Evolutionary conservation across 2,329 filamentous ascomycete species (phyloP), one percentile per base, ranked within the genome.

Genomic region (Polychaeton citri): DNA sequence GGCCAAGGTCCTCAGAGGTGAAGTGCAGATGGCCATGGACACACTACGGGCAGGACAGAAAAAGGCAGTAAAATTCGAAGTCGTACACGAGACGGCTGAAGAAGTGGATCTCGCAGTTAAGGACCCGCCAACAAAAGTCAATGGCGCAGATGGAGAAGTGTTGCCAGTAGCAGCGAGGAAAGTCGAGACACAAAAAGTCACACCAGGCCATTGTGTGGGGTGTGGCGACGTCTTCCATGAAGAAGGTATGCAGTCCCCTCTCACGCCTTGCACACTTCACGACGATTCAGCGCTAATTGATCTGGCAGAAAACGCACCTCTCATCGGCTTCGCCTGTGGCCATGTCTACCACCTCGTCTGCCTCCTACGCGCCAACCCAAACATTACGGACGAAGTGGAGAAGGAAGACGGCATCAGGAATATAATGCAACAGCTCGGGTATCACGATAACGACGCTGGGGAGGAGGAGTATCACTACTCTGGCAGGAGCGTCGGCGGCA

Each of bases 21-120:
- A 98, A 59, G 88, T 98, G 1, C 79, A 80, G 1, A 69, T 73
- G 4, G 85, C 82, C 1, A 93, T 96, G 72, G 79, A 79, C 34
- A 77, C 76, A 3, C 65, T 96, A 15, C 75, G 88, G 1, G 74
- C 68, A 10, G 86, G 88, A 0, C 83, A 92, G 55, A 76, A 79
- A 34, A 81, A 77, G 45, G 90, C 81, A 0, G 83, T 98, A 53
- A 92, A 87, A 51, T 96, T 96, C 48, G 81, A 93, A 46, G 74
- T 94, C 5, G 57, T 70, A 2, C 53, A 68, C 7, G 64, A 69
- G 35, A 43, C 44, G 12, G 51, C 51, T 17, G 51, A 48, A 6
- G 52, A 59, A 28, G 40, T 60, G 5, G 51, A 57, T 21, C 42
- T 61, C 13, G 45, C 51, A 12, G 53, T 52, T 6, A 42, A 52